These are phyloP conservation scores for Populus deltoides DNA, from an alignment of 345 rosid species.

Conservation along the genomic window DNA sequence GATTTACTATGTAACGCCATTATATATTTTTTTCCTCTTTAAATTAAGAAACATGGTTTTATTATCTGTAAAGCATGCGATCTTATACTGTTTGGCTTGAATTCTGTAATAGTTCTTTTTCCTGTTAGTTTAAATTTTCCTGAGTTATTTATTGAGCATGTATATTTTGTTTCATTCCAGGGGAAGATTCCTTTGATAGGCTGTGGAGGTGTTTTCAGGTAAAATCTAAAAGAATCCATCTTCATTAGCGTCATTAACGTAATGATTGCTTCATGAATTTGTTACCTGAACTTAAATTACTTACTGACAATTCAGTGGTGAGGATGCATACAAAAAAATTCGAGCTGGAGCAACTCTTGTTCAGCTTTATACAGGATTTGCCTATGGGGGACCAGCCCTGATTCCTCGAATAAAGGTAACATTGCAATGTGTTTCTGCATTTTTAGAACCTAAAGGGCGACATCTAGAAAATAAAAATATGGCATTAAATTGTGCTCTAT, in stretches of 20 bases:
- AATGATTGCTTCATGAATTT: background rate
- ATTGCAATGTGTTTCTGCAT: background rate
- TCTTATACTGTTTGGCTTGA: background rate
- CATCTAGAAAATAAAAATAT: background rate
- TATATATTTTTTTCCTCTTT: background rate
- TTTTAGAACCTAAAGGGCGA: background rate
- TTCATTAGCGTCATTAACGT: background rate
- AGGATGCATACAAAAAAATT: constrained; percentile 90
- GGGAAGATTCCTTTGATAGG: constrained; percentile 93
- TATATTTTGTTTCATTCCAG: constrained; percentile 34
- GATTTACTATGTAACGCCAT: background rate
- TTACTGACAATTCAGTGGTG: constrained; percentile 58
- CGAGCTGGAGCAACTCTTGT: constrained; percentile 96
- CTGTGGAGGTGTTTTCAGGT: constrained; percentile 94
- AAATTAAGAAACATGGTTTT: background rate
- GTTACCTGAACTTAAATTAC: constrained; percentile 2
- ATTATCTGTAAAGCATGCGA: background rate
- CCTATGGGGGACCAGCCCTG: constrained; percentile 95
- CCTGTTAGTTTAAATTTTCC: background rate
- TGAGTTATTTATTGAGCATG: background rate
- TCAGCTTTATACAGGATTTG: constrained; percentile 92
- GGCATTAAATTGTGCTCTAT: background rate
- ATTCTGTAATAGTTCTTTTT: background rate
- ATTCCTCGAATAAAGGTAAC: constrained; percentile 87
- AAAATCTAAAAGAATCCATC: constrained; percentile 13